A percentile compares a stretch with the other conserved stretches of the same genome.
These are phyloP conservation scores for Mrakia blollopis DNA, from an alignment of 768 basidiomycete species.

Conservation along the genomic window DNA sequence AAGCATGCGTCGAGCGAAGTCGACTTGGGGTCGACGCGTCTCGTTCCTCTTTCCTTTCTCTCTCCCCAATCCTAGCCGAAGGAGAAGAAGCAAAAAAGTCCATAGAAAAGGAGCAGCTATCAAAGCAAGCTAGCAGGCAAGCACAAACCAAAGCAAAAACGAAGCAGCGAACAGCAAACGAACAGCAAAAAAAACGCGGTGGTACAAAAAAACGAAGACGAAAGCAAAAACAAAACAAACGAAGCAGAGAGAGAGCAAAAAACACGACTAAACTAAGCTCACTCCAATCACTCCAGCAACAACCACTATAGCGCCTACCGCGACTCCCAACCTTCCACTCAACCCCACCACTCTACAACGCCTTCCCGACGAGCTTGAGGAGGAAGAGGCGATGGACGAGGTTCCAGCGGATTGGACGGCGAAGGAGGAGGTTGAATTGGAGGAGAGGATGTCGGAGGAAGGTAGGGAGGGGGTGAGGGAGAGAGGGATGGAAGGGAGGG, in stretches of 20 bases:
- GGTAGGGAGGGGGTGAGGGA: not conserved
- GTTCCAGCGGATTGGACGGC: too few species aligned
- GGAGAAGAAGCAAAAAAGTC: too few species aligned
- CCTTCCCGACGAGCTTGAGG: not conserved
- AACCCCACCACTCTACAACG: not conserved
- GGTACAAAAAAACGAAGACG: not conserved
- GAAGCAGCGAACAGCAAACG: not conserved
- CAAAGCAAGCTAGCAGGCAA: not conserved
- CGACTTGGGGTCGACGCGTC: too few species aligned
- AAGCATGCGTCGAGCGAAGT: too few species aligned
- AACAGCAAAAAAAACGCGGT: not conserved
- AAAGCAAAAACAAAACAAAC: not conserved
- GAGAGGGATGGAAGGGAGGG: slow-evolving; percentile 5
- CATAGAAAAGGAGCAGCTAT: not conserved
- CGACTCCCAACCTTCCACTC: not conserved
- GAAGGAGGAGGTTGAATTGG: not conserved
- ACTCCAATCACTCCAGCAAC: not conserved
- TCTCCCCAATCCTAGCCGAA: too few species aligned
- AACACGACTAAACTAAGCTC: not conserved
- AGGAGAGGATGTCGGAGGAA: not conserved
- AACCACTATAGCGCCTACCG: too few species aligned
- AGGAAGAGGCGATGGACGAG: not conserved
- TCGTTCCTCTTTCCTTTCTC: too few species aligned
- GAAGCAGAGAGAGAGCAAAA: not conserved
- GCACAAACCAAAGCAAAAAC: not conserved